Percentiles rank a stretch among this genome's conserved stretches.
Evolutionary conservation across 1,284 basidiomycete genomes (phyloP).

Genomic region (Leccinum solheimii): DNA sequence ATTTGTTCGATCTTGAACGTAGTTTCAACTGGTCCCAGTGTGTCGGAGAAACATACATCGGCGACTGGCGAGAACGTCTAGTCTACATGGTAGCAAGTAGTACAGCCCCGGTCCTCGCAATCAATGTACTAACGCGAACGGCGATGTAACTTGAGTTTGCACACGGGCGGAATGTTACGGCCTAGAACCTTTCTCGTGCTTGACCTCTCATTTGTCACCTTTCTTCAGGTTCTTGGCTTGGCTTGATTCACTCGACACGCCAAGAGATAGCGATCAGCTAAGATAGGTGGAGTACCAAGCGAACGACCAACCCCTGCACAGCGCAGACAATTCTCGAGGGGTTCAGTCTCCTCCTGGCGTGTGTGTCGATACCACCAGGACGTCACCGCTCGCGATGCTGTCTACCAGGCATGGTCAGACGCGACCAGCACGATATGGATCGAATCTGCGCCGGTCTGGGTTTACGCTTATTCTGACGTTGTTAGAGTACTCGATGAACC

Average conservation of each 20-base stretch:
- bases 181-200: no score
- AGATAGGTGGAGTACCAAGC: no score
- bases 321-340: no score
- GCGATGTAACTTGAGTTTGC: background rate
- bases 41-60: background rate
- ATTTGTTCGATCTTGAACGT: no score
- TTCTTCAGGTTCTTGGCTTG: no score
- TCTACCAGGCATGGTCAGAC: constrained; percentile 70
- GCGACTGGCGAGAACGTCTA: background rate
- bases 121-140: background rate
- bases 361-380: constrained; percentile 40
- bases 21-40: no score
- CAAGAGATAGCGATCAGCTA: no score
- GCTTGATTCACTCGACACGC: no score
- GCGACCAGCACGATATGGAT: constrained; percentile 76
- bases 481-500: constrained; percentile 62
- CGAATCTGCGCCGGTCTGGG: constrained; percentile 62
- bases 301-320: no score
- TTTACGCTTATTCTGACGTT: constrained; percentile 56
- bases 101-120: background rate
- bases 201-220: no score
- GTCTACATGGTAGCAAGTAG: background rate
- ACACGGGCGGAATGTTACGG: no score
- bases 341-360: no score
- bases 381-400: constrained; percentile 42